Conservation (phyloP, 2,329 filamentous ascomycete genomes). For the Acarospora socialis region DNA sequence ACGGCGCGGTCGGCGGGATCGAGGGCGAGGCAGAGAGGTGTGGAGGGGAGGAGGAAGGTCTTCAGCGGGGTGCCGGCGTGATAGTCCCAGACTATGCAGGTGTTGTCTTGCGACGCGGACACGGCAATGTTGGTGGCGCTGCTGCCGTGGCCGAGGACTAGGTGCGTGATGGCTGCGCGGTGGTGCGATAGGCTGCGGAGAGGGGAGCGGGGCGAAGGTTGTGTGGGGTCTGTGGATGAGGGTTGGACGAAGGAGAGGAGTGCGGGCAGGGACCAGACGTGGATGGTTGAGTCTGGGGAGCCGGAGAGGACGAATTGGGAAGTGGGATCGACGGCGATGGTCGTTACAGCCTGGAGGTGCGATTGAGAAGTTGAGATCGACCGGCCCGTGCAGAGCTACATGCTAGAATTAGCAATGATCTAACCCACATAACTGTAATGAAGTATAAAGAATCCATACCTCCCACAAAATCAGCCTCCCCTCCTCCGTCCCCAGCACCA, state of each 20-base stretch:
- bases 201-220: slow-evolving; percentile 44
- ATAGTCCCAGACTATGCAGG: slow-evolving; percentile 88
- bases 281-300: slow-evolving; percentile 69
- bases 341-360: slow-evolving; percentile 63
- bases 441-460: too few relatives aligned
- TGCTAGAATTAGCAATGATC: slow-evolving; percentile 10
- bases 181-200: slow-evolving; percentile 66
- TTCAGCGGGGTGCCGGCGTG: slow-evolving; percentile 60
- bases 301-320: slow-evolving; percentile 62
- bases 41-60: slow-evolving; percentile 65
- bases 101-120: slow-evolving; percentile 73
- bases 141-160: slow-evolving; percentile 50
- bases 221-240: slow-evolving; percentile 26
- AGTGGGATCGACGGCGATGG: slow-evolving; percentile 54
- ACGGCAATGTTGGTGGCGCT: slow-evolving; percentile 69
- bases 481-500: slow-evolving; percentile 69
- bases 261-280: slow-evolving; percentile 73
- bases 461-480: slow-evolving; percentile 88
- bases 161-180: slow-evolving; percentile 42
- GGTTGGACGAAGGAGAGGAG: slow-evolving; percentile 50
- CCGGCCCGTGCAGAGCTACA: slow-evolving; percentile 57
- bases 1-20: slow-evolving; percentile 75
- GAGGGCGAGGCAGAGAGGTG: slow-evolving; percentile 56
- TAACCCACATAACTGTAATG: background rate
- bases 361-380: slow-evolving; percentile 61